Evolutionary conservation across 441 rosid species (phyloP).

Genomic region (Croton setiger): DNA sequence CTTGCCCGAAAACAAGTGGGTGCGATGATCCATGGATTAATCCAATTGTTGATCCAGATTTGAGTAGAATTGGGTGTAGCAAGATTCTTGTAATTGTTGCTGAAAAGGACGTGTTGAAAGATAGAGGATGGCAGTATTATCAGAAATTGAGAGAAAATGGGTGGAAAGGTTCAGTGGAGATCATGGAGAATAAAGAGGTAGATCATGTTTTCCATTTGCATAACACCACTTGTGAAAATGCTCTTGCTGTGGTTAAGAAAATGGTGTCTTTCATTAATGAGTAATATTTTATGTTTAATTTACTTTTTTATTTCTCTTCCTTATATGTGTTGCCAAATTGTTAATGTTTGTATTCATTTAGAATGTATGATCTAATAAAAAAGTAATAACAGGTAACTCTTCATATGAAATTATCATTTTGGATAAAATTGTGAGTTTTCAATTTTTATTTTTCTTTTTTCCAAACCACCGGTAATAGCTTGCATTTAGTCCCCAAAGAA

Average conservation of each 20-base stretch:
- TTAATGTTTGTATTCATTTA: too few species aligned
- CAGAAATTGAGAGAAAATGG: slow-evolving; percentile 26
- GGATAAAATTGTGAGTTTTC: too few species aligned
- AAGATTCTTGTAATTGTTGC: slow-evolving; percentile 34
- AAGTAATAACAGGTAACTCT: too few species aligned
- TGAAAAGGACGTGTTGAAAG: slow-evolving; percentile 30
- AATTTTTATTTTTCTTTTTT: too few species aligned
- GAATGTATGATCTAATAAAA: too few species aligned
- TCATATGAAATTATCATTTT: too few species aligned
- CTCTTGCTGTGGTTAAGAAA: slow-evolving; percentile 22
- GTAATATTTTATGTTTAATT: too few species aligned
- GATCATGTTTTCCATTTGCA: slow-evolving; percentile 35
- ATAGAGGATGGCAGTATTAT: slow-evolving; percentile 30
- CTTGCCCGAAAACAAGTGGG: slow-evolving; percentile 37
- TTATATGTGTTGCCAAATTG: too few species aligned
- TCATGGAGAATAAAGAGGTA: slow-evolving; percentile 27
- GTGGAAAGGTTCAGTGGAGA: slow-evolving; percentile 30
- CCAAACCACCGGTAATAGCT: too few species aligned
- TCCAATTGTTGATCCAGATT: slow-evolving; percentile 28
- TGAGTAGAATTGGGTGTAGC: slow-evolving; percentile 14
- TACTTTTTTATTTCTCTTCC: too few species aligned
- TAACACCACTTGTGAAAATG: slow-evolving; percentile 19
- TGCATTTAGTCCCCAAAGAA: too few species aligned
- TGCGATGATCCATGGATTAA: slow-evolving; percentile 35
- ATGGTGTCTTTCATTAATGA: slow-evolving; percentile 7